phyloP scores from a whole-genome alignment of 208 protist species.

The Leishmania martiniquensis region DNA sequence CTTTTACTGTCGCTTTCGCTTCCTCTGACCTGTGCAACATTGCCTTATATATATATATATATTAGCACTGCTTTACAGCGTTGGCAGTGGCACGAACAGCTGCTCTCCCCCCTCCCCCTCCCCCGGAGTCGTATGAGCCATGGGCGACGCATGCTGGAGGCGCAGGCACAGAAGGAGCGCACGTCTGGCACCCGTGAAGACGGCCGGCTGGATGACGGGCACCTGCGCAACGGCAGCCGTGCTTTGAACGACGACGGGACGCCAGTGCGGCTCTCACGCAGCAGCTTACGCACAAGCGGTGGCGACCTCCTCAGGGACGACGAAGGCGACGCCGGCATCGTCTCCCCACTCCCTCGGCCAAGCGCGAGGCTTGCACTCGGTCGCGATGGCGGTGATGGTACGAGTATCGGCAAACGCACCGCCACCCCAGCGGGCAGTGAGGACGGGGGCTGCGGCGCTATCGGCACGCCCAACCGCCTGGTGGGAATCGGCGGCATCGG shows the following conservation, averaged over 20 bases:
- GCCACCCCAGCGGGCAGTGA: not conserved
- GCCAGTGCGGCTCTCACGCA: slow-evolving; percentile 17
- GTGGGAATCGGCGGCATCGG: slow-evolving; percentile 1
- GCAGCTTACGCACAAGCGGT: not conserved
- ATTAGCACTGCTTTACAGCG: no score
- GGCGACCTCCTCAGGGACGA: not conserved
- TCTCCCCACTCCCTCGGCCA: slow-evolving; percentile 5
- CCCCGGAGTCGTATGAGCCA: slow-evolving; percentile 38
- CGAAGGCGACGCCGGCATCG: not conserved
- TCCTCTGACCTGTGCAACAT: not conserved
- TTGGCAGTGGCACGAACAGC: no score
- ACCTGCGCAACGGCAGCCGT: slow-evolving; percentile 27
- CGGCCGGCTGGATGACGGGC: slow-evolving; percentile 22
- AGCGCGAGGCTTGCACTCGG: not conserved
- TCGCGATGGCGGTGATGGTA: not conserved
- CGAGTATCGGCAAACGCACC: not conserved
- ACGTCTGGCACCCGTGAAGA: slow-evolving; percentile 18
- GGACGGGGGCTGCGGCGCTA: not conserved
- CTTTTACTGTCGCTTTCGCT: not conserved
- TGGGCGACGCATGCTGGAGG: slow-evolving; percentile 57
- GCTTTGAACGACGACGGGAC: slow-evolving; percentile 34
- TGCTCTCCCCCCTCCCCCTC: not conserved
- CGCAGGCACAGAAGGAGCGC: slow-evolving; percentile 41
- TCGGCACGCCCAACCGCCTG: not conserved
- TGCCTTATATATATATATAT: no score